phyloP scores from a whole-genome alignment of 2,329 filamentous ascomycete species.

The Ambrosiella beaveri region DNA sequence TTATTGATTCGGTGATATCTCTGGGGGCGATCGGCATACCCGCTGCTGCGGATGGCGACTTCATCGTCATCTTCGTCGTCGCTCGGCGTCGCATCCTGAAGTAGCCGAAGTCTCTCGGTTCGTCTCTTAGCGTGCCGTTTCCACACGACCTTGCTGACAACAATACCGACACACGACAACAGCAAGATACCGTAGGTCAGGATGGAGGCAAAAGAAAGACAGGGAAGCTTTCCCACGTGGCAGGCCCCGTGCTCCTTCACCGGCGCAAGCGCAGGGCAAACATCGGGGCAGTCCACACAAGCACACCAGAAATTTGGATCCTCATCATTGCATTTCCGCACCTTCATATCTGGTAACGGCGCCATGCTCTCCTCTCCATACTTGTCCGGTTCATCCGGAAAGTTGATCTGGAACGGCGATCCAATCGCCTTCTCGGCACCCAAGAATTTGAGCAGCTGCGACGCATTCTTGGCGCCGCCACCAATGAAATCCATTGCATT shows the following conservation, averaged over 20 bases:
- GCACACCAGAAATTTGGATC: constrained; percentile 77
- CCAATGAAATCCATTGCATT: constrained; percentile 94
- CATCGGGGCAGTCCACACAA: constrained; percentile 77
- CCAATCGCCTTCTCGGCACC: constrained; percentile 82
- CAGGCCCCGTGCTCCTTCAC: constrained; percentile 56
- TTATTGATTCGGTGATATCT: constrained; percentile 72
- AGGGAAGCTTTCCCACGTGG: constrained; percentile 74
- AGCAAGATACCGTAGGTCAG: constrained; percentile 67
- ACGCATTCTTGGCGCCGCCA: constrained; percentile 81
- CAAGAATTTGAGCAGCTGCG: constrained; percentile 73
- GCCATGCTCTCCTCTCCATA: constrained; percentile 49
- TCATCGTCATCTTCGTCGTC: constrained; percentile 83
- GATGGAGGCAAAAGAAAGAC: constrained; percentile 83
- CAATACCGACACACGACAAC: constrained; percentile 43
- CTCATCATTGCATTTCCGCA: constrained; percentile 79
- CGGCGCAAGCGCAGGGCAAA: constrained; percentile 67
- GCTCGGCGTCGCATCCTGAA: constrained; percentile 68
- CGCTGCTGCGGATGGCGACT: constrained; percentile 43
- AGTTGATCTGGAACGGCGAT: constrained; percentile 97
- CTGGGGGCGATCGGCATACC: constrained; percentile 62
- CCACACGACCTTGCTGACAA: constrained; percentile 62
- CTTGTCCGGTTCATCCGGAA: constrained; percentile 30
- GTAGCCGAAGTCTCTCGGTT: constrained; percentile 65
- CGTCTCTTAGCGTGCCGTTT: constrained; percentile 55
- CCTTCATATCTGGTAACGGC: constrained; percentile 44